phyloP scores from a whole-genome alignment of 345 rosid species.

The Dipteronia sinensis region DNA sequence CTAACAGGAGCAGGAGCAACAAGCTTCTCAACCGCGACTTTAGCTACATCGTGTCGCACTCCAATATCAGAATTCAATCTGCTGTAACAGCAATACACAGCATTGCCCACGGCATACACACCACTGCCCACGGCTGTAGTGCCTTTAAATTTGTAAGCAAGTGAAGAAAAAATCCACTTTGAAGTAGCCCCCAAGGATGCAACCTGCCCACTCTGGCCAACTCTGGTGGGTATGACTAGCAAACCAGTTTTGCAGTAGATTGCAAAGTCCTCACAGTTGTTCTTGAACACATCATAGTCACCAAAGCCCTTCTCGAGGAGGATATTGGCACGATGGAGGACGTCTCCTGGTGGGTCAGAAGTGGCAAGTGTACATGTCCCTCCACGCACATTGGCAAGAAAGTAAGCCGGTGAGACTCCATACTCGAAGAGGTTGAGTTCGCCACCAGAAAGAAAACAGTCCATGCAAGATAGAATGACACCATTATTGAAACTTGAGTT shows the following conservation, averaged over 20 bases:
- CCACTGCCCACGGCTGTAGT: constrained; percentile 54
- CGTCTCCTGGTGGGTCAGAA: constrained; percentile 60
- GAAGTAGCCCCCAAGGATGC: constrained; percentile 51
- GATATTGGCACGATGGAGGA: constrained; percentile 53
- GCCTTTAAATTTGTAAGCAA: constrained; percentile 9
- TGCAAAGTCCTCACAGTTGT: constrained; percentile 83
- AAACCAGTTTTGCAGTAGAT: constrained; percentile 73
- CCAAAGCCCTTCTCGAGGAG: constrained; percentile 72
- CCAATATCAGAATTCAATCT: constrained; percentile 63
- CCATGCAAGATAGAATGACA: constrained; percentile 65
- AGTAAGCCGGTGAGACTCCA: constrained; percentile 41
- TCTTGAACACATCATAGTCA: constrained; percentile 57
- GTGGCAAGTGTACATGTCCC: constrained; percentile 75
- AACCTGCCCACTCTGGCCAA: constrained; percentile 78
- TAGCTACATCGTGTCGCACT: constrained; percentile 56
- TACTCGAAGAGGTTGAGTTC: constrained; percentile 63
- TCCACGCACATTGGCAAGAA: constrained; percentile 64
- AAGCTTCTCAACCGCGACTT: background rate
- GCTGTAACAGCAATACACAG: constrained; percentile 43
- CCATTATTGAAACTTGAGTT: constrained; percentile 33
- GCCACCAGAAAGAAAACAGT: constrained; percentile 68
- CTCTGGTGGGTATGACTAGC: constrained; percentile 46
- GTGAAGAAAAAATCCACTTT: constrained; percentile 40
- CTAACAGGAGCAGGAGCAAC: background rate
- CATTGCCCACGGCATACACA: constrained; percentile 46